Conservation (phyloP, 139 green algal genomes). For the Monoraphidium neglectum region DNA sequence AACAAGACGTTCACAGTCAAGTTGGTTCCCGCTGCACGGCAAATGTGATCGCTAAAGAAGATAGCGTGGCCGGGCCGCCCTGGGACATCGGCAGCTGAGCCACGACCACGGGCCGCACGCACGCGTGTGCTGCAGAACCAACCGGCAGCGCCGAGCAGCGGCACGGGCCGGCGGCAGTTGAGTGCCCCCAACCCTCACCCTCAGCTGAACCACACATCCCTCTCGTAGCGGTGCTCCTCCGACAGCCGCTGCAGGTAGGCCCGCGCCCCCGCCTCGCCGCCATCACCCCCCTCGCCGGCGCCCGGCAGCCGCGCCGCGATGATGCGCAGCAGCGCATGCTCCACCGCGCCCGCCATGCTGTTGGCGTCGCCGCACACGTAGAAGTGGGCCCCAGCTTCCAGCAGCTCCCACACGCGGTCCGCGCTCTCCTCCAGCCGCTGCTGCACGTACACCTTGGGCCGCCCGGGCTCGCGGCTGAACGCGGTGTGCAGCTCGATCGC, state of each 20-base stretch:
- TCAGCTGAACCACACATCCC: conserved; percentile 82
- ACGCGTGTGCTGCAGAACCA: too few relatives aligned
- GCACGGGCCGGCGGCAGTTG: too few relatives aligned
- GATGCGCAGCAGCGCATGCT: conserved; percentile 47
- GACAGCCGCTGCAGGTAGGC: conserved; percentile 63
- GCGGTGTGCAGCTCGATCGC: conserved; percentile 74
- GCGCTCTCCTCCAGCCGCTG: conserved; percentile 72
- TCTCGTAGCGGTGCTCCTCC: conserved; percentile 67
- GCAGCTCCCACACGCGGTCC: conserved; percentile 71
- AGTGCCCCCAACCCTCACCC: neutral
- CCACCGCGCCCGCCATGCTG: conserved; percentile 75
- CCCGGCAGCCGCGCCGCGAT: conserved; percentile 21
- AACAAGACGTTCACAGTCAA: too few relatives aligned
- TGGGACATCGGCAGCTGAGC: too few relatives aligned
- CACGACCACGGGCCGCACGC: too few relatives aligned
- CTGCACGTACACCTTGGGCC: conserved; percentile 96
- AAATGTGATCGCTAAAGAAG: too few relatives aligned
- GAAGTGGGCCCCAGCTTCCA: conserved; percentile 76
- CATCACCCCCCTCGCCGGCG: too few relatives aligned
- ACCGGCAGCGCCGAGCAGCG: too few relatives aligned
- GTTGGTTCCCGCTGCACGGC: too few relatives aligned
- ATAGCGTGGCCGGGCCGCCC: too few relatives aligned
- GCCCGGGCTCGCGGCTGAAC: conserved; percentile 79
- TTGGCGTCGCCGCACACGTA: conserved; percentile 91
- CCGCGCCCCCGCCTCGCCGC: conserved; percentile 21